Percentiles rank a stretch among this genome's conserved stretches.
These are phyloP conservation scores for Ceratobasidium sp. DNA, from an alignment of 1,284 basidiomycete genomes.

Conservation along the genomic window DNA sequence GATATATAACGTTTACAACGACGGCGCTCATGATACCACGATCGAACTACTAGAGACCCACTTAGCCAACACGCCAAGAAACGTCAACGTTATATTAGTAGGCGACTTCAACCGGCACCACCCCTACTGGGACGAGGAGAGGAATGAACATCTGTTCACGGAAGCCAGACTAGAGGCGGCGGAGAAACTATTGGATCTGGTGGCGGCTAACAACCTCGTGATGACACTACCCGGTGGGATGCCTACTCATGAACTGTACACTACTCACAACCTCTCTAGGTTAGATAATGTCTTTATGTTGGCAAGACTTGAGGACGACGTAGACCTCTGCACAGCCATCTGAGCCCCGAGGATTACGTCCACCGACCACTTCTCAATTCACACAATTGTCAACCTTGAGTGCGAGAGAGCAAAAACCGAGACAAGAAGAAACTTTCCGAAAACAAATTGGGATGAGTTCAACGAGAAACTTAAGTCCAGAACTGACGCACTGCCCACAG, in stretches of 20 bases:
- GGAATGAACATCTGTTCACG: slow-evolving; percentile 28
- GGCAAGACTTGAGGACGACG: not conserved
- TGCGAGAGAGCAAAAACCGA: not conserved
- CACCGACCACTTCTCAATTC: slow-evolving; percentile 9
- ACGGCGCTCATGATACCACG: not conserved
- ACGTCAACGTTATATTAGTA: not conserved
- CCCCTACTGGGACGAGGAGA: slow-evolving; percentile 7
- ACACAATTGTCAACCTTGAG: not conserved
- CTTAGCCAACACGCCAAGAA: not conserved
- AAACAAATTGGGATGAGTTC: slow-evolving; percentile 40
- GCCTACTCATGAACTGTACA: not conserved
- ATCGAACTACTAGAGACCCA: not conserved
- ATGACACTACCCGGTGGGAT: slow-evolving; percentile 1
- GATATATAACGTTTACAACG: slow-evolving; percentile 14
- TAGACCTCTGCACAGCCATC: not conserved
- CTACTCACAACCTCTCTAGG: not conserved
- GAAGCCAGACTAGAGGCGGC: not conserved
- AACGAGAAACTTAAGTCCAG: not conserved
- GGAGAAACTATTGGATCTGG: not conserved
- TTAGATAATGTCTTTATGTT: slow-evolving; percentile 12
- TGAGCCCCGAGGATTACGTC: not conserved
- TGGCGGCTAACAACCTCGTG: not conserved
- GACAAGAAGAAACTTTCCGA: not conserved
- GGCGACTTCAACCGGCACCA: slow-evolving; percentile 29
- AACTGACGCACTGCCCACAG: not conserved